These are phyloP conservation scores for Hippophae gyantsensis DNA, from an alignment of 306 rosid genomes.

Conservation along the genomic window DNA sequence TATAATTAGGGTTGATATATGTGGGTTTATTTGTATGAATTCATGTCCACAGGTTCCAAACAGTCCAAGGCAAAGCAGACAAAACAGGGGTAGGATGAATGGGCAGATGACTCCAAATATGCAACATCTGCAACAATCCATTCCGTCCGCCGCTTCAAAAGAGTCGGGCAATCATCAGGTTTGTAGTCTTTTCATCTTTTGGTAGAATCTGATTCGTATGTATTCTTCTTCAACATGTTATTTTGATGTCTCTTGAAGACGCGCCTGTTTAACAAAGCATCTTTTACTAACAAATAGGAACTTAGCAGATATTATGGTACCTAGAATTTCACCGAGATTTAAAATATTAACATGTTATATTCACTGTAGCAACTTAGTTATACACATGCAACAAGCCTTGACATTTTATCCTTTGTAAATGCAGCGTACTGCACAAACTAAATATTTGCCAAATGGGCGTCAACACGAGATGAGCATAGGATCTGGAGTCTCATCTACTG, in stretches of 20 bases:
- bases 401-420: conserved; percentile 12
- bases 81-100: conserved; percentile 62
- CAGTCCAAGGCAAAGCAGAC: conserved; percentile 54
- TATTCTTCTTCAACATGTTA: not conserved
- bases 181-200: not conserved
- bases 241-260: not conserved
- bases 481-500: conserved; percentile 43
- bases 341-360: not conserved
- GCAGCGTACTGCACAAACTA: conserved; percentile 48
- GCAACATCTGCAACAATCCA: conserved; percentile 35
- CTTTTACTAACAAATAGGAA: not conserved
- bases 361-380: not conserved
- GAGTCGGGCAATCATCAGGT: conserved; percentile 64
- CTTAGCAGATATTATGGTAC: not conserved
- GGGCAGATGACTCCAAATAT: conserved; percentile 36
- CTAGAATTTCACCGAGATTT: not conserved
- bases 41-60: conserved; percentile 44
- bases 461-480: conserved; percentile 43
- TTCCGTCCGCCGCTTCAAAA: conserved; percentile 34
- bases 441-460: conserved; percentile 39
- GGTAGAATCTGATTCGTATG: not conserved
- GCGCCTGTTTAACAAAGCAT: not conserved
- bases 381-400: conserved; percentile 7
- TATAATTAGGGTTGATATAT: not conserved
- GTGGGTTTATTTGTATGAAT: conserved; percentile 4